These are phyloP conservation scores for Paramicrosporidium saccamoebae DNA, from an alignment of 371 early-diverging fungal species.

Conservation along the genomic window DNA sequence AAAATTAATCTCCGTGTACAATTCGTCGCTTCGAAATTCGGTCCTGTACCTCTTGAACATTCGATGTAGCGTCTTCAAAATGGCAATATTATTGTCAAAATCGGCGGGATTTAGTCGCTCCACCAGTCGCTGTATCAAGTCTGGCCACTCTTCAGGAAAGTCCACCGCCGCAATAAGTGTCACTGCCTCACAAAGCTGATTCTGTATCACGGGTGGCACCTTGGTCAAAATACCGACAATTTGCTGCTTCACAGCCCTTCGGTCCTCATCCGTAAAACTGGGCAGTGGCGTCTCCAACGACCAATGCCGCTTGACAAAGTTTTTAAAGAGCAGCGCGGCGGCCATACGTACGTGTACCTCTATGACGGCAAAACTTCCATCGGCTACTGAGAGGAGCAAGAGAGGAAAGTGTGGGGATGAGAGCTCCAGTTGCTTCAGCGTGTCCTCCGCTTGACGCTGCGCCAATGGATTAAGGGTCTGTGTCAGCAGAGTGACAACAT, in stretches of 20 bases:
- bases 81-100: slow-evolving; percentile 43
- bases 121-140: slow-evolving; percentile 42
- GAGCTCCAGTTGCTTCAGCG: slow-evolving; percentile 1
- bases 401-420: slow-evolving; percentile 1
- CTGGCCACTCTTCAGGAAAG: slow-evolving; percentile 57
- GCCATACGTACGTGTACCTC: slow-evolving; percentile 28
- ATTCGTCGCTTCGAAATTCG: slow-evolving; percentile 29
- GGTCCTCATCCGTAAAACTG: slow-evolving; percentile 21
- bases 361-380: not conserved
- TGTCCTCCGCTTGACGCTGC: slow-evolving; percentile 5
- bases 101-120: slow-evolving; percentile 33
- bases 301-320: slow-evolving; percentile 67
- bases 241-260: slow-evolving; percentile 32
- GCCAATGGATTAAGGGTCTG: slow-evolving; percentile 17
- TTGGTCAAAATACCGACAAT: slow-evolving; percentile 55
- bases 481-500: slow-evolving; percentile 22
- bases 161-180: slow-evolving; percentile 59
- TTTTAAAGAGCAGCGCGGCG: slow-evolving; percentile 69
- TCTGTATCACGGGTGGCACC: slow-evolving; percentile 34
- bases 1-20: slow-evolving; percentile 56
- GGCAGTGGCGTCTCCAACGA: slow-evolving; percentile 12
- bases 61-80: slow-evolving; percentile 66
- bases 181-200: slow-evolving; percentile 68
- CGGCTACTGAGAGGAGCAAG: slow-evolving; percentile 1
- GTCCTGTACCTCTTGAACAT: slow-evolving; percentile 79